Conservation (phyloP, 192 early-diverging fungal species). For the Chytriomyces hyalinus region DNA sequence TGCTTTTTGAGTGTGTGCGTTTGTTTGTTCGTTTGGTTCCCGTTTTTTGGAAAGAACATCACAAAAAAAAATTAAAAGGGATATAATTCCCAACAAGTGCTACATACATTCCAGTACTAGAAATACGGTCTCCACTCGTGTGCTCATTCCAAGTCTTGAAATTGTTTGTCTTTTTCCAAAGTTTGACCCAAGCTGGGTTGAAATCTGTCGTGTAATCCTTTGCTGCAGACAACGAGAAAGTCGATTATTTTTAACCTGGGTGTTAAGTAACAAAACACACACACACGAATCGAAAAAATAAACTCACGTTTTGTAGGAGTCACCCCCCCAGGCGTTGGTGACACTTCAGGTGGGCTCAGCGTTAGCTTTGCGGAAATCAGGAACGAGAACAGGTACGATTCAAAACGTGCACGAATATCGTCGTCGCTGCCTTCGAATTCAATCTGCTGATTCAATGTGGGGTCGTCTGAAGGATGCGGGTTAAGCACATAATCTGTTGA, state of each 20-base stretch:
- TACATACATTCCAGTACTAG: slow-evolving; percentile 44
- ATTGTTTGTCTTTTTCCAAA: slow-evolving; percentile 71
- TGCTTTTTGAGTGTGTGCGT: slow-evolving; percentile 55
- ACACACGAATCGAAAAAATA: background rate
- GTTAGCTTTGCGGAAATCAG: slow-evolving; percentile 70
- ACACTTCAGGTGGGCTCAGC: slow-evolving; percentile 33
- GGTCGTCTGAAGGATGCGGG: slow-evolving; percentile 44
- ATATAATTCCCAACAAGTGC: background rate
- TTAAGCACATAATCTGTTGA: background rate
- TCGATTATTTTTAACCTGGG: too few species aligned
- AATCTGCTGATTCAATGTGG: slow-evolving; percentile 61
- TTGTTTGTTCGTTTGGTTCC: too few species aligned
- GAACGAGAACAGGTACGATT: slow-evolving; percentile 72
- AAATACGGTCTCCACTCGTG: slow-evolving; percentile 54
- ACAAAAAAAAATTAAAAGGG: slow-evolving; percentile 27
- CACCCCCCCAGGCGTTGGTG: slow-evolving; percentile 27
- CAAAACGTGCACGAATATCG: slow-evolving; percentile 75
- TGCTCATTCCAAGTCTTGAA: slow-evolving; percentile 69
- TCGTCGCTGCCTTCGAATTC: slow-evolving; percentile 79
- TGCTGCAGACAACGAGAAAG: slow-evolving; percentile 6
- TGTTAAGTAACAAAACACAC: background rate
- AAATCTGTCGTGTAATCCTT: slow-evolving; percentile 71
- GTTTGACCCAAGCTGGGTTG: slow-evolving; percentile 63
- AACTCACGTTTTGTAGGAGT: slow-evolving; percentile 12
- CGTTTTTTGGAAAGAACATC: slow-evolving; percentile 1